These are phyloP conservation scores for Anisodus tanguticus DNA, from an alignment of 257 asterid species.

Conservation along the genomic window DNA sequence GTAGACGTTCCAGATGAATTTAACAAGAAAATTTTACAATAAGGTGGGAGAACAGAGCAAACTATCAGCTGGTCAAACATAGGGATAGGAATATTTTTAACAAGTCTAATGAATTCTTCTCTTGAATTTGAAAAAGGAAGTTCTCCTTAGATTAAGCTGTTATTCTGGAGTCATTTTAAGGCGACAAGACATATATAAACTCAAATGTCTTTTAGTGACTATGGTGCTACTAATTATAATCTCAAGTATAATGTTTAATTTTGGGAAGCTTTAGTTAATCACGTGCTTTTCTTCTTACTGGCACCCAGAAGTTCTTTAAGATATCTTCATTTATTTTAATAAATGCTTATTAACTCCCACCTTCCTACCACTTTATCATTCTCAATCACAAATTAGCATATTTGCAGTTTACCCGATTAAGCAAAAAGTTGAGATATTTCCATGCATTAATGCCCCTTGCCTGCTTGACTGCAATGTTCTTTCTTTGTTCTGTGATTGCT, in stretches of 20 bases:
- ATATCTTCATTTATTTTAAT: neutral
- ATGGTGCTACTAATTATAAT: neutral
- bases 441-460: neutral
- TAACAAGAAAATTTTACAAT: slow-evolving; percentile 6
- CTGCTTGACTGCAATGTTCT: neutral
- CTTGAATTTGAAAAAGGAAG: neutral
- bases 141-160: neutral
- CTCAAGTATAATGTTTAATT: neutral
- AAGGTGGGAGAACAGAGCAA: neutral
- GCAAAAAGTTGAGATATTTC: neutral
- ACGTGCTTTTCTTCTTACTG: neutral
- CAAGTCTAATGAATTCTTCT: neutral
- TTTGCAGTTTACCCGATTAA: neutral
- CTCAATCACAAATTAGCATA: slow-evolving; percentile 14
- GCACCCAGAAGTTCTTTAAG: neutral
- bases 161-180: neutral
- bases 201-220: slow-evolving; percentile 4
- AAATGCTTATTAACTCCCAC: neutral
- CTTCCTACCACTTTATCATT: neutral
- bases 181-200: slow-evolving; percentile 8
- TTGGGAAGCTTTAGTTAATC: slow-evolving; percentile 24
- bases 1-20: neutral
- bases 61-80: neutral
- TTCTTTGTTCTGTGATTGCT: neutral
- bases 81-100: neutral